Percentiles rank a stretch among this genome's conserved stretches.
These are phyloP conservation scores for Lippia alba DNA, from an alignment of 305 asterid genomes.

Conservation along the genomic window DNA sequence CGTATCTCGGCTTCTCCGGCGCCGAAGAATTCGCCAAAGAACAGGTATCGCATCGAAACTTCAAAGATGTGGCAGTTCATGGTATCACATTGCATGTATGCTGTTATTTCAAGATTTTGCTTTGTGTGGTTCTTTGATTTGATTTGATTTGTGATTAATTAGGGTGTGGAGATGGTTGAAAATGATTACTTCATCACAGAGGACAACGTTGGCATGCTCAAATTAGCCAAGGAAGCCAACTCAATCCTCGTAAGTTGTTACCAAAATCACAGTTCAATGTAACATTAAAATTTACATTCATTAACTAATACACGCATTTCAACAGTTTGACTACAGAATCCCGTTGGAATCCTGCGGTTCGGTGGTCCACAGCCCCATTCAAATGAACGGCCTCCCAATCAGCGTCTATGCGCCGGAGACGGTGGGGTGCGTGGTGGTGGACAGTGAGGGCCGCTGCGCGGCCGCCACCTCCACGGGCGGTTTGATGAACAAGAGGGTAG, in stretches of 20 bases:
- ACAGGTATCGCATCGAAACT: no score
- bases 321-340: constrained; percentile 79
- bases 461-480: constrained; percentile 99
- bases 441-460: constrained; percentile 75
- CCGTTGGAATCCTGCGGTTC: constrained; percentile 69
- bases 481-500: constrained; percentile 82
- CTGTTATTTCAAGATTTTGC: not conserved
- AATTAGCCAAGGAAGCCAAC: constrained; percentile 91
- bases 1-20: constrained; percentile 87
- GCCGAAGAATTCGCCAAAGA: constrained; percentile 90
- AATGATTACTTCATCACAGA: constrained; percentile 86
- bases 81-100: no score
- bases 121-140: not conserved
- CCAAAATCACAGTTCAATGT: not conserved
- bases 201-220: constrained; percentile 87
- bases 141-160: not conserved
- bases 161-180: constrained; percentile 89
- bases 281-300: not conserved
- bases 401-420: constrained; percentile 88
- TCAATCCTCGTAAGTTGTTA: constrained; percentile 59
- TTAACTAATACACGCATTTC: not conserved
- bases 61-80: no score
- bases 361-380: constrained; percentile 54
- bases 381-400: constrained; percentile 91
- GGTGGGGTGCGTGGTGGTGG: constrained; percentile 94